Evolutionary conservation across 768 basidiomycete genomes (phyloP).

Genomic region (Tephrocybe sp.): DNA sequence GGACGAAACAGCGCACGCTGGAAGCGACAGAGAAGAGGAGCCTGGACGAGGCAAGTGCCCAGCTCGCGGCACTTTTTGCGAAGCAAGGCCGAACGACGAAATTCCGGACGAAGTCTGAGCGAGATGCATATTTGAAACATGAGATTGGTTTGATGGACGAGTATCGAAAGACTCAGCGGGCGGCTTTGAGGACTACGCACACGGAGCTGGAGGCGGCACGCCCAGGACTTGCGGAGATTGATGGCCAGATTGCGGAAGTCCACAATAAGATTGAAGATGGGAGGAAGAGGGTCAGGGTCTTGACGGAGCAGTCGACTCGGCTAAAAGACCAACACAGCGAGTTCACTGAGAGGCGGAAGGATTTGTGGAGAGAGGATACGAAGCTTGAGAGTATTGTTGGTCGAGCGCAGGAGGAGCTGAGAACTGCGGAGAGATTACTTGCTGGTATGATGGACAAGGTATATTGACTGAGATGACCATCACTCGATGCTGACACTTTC

Average conservation of each 20-base stretch:
- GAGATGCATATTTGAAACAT: slow-evolving; percentile 80
- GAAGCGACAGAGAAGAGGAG: slow-evolving; percentile 59
- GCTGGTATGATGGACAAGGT: slow-evolving; percentile 98
- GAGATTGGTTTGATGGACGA: slow-evolving; percentile 73
- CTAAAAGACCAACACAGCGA: slow-evolving; percentile 71
- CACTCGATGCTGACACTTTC: slow-evolving; percentile 5
- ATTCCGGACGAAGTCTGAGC: slow-evolving; percentile 80
- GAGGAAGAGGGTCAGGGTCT: slow-evolving; percentile 50
- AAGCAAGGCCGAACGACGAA: slow-evolving; percentile 89
- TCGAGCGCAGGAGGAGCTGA: slow-evolving; percentile 78
- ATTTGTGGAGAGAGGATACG: slow-evolving; percentile 93
- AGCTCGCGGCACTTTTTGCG: slow-evolving; percentile 73
- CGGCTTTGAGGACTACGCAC: slow-evolving; percentile 54
- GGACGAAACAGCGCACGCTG: slow-evolving; percentile 54
- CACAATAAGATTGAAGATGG: slow-evolving; percentile 67
- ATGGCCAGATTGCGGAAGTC: slow-evolving; percentile 55
- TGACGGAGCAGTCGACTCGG: slow-evolving; percentile 57
- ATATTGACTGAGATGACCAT: slow-evolving; percentile 1
- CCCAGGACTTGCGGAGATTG: slow-evolving; percentile 53
- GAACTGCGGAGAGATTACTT: slow-evolving; percentile 74
- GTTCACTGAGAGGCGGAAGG: slow-evolving; percentile 81
- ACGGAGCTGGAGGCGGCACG: slow-evolving; percentile 49
- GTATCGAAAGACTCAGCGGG: slow-evolving; percentile 55
- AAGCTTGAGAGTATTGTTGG: slow-evolving; percentile 78
- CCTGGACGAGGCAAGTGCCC: slow-evolving; percentile 74